These are phyloP conservation scores for Amniculicola lignicola DNA, from an alignment of 495 filamentous ascomycete species.

Conservation along the genomic window DNA sequence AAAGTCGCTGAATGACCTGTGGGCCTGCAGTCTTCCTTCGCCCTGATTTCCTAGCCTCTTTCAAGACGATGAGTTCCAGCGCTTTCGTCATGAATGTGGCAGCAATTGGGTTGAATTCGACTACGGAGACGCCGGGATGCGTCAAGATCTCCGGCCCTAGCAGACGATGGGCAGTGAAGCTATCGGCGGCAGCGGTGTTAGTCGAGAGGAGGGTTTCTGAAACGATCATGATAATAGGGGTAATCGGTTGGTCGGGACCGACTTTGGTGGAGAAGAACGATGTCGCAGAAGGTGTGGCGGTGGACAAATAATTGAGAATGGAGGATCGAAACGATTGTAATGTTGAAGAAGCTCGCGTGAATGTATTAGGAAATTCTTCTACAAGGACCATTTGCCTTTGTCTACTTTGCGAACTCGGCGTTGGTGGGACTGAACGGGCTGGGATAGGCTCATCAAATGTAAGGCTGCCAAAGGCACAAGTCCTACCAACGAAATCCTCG, in stretches of 20 bases:
- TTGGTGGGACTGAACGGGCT: conserved; percentile 29
- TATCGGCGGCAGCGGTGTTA: conserved; percentile 72
- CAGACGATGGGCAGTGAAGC: conserved; percentile 83
- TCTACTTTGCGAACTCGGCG: conserved; percentile 19
- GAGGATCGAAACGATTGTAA: conserved; percentile 72
- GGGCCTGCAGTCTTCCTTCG: conserved; percentile 66
- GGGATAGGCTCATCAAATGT: conserved; percentile 46
- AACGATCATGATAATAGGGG: conserved; percentile 82
- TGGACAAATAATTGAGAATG: conserved; percentile 69
- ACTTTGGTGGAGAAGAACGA: conserved; percentile 35
- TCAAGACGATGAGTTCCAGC: conserved; percentile 70
- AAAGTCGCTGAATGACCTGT: conserved; percentile 66
- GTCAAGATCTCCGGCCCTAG: conserved; percentile 79
- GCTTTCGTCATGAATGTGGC: conserved; percentile 83
- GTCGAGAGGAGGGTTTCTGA: conserved; percentile 81
- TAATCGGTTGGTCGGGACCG: conserved; percentile 43
- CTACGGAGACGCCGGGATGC: conserved; percentile 68
- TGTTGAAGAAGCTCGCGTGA: conserved; percentile 62
- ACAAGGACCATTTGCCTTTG: conserved; percentile 67
- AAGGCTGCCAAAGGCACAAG: conserved; percentile 74
- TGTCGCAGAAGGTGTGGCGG: conserved; percentile 50
- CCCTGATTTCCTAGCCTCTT: conserved; percentile 70
- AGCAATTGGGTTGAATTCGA: conserved; percentile 91
- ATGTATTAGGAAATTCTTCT: conserved; percentile 91
- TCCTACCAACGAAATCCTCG: conserved; percentile 81